A percentile compares a stretch with the other conserved stretches of the same genome.
These are phyloP conservation scores for Camellia lanceoleosa DNA, from an alignment of 148 eudicot genomes.

Conservation along the genomic window DNA sequence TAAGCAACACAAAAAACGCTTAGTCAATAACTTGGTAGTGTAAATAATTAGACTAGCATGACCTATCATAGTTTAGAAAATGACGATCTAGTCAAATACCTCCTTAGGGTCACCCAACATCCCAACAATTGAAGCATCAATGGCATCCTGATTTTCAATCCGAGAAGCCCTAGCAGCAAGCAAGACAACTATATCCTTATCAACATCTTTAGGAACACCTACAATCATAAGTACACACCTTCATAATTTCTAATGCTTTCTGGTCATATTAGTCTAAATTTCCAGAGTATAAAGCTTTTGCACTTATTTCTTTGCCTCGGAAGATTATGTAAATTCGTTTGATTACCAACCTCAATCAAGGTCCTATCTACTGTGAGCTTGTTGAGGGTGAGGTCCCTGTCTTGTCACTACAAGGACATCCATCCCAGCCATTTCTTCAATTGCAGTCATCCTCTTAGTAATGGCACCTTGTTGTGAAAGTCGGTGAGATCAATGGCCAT, in stretches of 20 bases:
- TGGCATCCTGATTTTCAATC: conserved; percentile 41
- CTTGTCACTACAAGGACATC: conserved; percentile 40
- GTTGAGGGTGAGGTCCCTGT: conserved; percentile 38
- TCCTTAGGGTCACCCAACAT: conserved; percentile 40
- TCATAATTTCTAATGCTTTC: no score
- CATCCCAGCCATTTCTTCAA: conserved; percentile 45
- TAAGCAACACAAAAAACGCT: neutral
- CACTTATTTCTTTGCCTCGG: neutral
- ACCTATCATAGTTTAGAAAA: neutral
- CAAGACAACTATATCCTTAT: conserved; percentile 26
- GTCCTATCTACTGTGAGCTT: conserved; percentile 29
- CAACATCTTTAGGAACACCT: conserved; percentile 27
- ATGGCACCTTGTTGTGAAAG: conserved; percentile 35
- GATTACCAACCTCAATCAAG: conserved; percentile 24
- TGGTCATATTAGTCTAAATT: neutral
- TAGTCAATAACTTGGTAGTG: neutral
- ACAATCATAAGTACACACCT: neutral
- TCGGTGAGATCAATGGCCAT: conserved; percentile 36
- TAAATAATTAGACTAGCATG: neutral
- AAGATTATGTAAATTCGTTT: neutral
- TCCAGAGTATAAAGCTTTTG: neutral
- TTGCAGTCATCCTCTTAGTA: conserved; percentile 40
- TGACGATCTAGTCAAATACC: conserved; percentile 16
- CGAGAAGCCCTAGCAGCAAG: conserved; percentile 36
- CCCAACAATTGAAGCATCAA: conserved; percentile 38